phyloP scores from a whole-genome alignment of 2,329 filamentous ascomycete species.

The Phaeosphaeria sp. region DNA sequence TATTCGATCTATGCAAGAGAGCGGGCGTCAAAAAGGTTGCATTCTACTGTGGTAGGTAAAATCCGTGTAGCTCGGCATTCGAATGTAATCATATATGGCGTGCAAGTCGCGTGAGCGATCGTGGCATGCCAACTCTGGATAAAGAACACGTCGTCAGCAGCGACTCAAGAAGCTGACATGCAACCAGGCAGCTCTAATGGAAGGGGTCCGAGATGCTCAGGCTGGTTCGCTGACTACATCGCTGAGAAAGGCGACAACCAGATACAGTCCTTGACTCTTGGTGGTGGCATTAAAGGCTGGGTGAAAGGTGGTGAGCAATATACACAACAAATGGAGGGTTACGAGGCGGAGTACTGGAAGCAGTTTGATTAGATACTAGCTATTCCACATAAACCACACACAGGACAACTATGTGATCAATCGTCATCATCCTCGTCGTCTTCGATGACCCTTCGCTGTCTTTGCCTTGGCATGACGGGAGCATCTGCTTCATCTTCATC shows the following conservation, averaged over 20 bases:
- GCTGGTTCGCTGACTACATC: conserved; percentile 47
- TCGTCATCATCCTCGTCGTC: conserved; percentile 42
- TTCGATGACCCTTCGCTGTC: conserved; percentile 35
- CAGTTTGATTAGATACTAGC: conserved; percentile 33
- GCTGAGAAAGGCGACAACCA: conserved; percentile 43
- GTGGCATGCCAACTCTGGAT: background rate
- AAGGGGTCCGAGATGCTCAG: conserved; percentile 44
- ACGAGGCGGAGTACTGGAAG: conserved; percentile 50
- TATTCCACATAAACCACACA: background rate
- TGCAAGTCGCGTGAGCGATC: conserved; percentile 27
- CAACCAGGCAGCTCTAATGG: conserved; percentile 40
- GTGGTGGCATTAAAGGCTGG: conserved; percentile 55
- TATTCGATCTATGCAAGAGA: conserved; percentile 53
- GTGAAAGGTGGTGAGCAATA: conserved; percentile 50
- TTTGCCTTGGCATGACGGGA: conserved; percentile 29
- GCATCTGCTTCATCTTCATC: conserved; percentile 26
- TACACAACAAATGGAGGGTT: conserved; percentile 50
- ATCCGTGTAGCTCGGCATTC: background rate
- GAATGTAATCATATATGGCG: conserved; percentile 7
- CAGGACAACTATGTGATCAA: background rate
- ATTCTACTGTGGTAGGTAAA: conserved; percentile 53
- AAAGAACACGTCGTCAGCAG: background rate
- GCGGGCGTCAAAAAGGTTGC: conserved; percentile 54
- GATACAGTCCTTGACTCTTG: conserved; percentile 51
- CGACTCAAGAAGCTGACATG: background rate